Evolutionary conservation across 352 stramenopile species (phyloP).

Genomic region (Globisporangium paroecandrum): DNA sequence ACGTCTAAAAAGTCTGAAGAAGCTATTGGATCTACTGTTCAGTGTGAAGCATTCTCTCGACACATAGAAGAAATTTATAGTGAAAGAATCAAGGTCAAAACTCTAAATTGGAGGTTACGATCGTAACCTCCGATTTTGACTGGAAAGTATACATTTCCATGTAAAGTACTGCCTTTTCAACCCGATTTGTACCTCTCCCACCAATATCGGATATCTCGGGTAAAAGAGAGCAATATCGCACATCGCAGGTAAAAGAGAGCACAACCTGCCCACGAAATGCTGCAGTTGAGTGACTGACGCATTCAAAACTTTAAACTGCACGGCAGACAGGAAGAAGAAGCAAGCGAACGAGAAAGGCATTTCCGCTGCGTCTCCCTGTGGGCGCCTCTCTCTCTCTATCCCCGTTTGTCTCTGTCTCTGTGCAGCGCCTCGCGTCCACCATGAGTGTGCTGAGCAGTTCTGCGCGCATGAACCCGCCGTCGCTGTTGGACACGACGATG

Average conservation of each 20-base stretch:
- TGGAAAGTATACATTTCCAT: no score
- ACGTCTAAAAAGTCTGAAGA: no score
- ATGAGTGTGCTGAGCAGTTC: constrained; percentile 6
- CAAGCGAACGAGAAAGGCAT: background rate
- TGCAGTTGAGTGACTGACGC: no score
- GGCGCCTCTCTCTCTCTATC: background rate
- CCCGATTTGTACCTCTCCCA: background rate
- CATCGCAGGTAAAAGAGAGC: background rate
- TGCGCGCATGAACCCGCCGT: constrained; percentile 3
- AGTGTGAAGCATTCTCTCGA: no score
- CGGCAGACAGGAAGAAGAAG: background rate
- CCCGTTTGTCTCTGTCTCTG: background rate
- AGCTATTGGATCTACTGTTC: no score
- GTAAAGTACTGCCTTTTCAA: no score
- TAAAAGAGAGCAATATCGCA: background rate
- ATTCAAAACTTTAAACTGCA: background rate
- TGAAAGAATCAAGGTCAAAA: no score
- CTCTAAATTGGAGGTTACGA: no score
- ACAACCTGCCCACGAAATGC: background rate
- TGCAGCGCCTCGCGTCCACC: background rate
- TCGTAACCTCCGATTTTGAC: no score
- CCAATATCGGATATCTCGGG: background rate
- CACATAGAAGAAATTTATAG: no score
- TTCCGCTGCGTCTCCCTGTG: background rate
- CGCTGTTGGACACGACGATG: constrained; percentile 43